Evolutionary conservation across 805 yeast genomes (phyloP).

Genomic region (Candida chilensis): DNA sequence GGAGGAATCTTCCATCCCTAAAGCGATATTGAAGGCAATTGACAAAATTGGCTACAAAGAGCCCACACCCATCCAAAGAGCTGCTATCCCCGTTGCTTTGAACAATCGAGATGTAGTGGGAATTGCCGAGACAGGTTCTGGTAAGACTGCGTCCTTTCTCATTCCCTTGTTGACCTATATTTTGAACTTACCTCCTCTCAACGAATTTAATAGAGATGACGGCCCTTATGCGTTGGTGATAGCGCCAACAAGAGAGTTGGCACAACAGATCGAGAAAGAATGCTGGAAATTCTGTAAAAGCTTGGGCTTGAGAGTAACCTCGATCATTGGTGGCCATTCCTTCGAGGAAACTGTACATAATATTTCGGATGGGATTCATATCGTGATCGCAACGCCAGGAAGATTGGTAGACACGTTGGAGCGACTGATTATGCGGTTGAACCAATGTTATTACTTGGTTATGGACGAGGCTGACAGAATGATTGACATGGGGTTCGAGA

Average conservation of each 20-base stretch:
- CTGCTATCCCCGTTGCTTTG: constrained; percentile 68
- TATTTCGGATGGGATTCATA: constrained; percentile 57
- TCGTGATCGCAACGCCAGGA: constrained; percentile 93
- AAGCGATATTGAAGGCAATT: constrained; percentile 14
- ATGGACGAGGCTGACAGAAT: constrained; percentile 94
- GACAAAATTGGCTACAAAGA: constrained; percentile 37
- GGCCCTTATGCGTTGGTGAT: constrained; percentile 71
- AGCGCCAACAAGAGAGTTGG: constrained; percentile 93
- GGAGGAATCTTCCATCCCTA: constrained; percentile 53
- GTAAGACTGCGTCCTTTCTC: constrained; percentile 80
- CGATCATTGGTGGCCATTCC: constrained; percentile 86
- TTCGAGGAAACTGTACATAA: constrained; percentile 62
- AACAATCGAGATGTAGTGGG: constrained; percentile 65
- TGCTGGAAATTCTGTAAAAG: constrained; percentile 39
- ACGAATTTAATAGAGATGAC: constrained; percentile 39
- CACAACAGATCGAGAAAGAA: constrained; percentile 73
- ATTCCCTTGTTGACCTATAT: constrained; percentile 62
- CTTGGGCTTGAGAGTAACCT: constrained; percentile 39
- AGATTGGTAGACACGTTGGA: constrained; percentile 75
- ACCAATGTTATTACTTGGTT: constrained; percentile 57
- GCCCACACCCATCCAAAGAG: constrained; percentile 91
- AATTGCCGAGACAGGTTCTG: constrained; percentile 95
- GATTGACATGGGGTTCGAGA: constrained; percentile 93
- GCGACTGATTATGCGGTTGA: constrained; percentile 49
- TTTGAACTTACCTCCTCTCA: constrained; percentile 33